These are phyloP conservation scores for Pythium grandisporangium DNA, from an alignment of 352 stramenopile species.

Conservation along the genomic window DNA sequence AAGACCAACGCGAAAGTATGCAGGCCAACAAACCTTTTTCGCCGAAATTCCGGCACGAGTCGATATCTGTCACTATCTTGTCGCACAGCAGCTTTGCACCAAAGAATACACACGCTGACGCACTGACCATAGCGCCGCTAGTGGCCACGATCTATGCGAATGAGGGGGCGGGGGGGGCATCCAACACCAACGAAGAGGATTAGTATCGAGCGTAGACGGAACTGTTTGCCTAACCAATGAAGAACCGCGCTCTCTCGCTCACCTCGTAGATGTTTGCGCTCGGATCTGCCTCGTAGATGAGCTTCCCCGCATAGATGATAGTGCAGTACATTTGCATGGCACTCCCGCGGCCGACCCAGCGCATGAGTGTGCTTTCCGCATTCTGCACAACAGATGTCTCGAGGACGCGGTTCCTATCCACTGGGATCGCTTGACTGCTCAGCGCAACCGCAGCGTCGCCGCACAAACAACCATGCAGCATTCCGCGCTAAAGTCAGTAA, in stretches of 20 bases:
- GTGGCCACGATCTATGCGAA: constrained; percentile 41
- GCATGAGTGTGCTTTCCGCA: constrained; percentile 37
- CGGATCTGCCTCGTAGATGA: constrained; percentile 49
- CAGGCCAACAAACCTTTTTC: constrained; percentile 23
- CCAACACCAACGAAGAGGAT: background rate
- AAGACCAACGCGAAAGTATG: background rate
- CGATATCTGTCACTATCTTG: constrained; percentile 61
- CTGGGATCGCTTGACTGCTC: constrained; percentile 3
- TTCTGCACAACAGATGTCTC: constrained; percentile 44
- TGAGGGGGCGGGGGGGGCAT: too few relatives aligned
- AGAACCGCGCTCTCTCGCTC: too few relatives aligned
- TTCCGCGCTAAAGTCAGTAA: too few relatives aligned
- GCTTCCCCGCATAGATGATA: constrained; percentile 45
- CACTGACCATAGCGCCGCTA: constrained; percentile 51
- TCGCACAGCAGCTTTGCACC: constrained; percentile 62
- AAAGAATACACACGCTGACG: constrained; percentile 58
- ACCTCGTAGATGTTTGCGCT: constrained; percentile 45
- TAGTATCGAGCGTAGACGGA: background rate
- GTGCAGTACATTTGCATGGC: constrained; percentile 72
- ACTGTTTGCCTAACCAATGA: too few relatives aligned
- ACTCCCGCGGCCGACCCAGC: constrained; percentile 46
- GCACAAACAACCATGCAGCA: too few relatives aligned
- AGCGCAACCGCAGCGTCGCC: too few relatives aligned
- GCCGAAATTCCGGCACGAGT: constrained; percentile 46
- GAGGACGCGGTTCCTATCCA: constrained; percentile 28